These are phyloP conservation scores for Erysimum pusillum DNA, from an alignment of 441 rosid genomes.

Conservation along the genomic window DNA sequence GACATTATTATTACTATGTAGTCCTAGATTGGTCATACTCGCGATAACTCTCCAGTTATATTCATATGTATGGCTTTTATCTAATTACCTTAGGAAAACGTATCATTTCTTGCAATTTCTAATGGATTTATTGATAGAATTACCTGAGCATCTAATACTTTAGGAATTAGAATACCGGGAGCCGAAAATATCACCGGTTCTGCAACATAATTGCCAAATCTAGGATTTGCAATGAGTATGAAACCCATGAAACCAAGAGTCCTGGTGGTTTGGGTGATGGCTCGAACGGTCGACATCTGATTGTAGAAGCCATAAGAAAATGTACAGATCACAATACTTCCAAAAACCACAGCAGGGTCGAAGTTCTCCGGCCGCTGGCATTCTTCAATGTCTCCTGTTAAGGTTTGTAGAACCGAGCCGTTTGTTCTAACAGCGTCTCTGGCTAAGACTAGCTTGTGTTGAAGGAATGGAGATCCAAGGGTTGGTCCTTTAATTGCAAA, in stretches of 20 bases:
- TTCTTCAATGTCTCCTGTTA: conserved; percentile 59
- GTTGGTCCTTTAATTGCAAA: conserved; percentile 64
- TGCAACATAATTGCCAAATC: conserved; percentile 71
- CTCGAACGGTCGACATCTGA: conserved; percentile 60
- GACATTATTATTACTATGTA: neutral
- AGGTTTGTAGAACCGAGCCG: conserved; percentile 60
- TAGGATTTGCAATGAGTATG: conserved; percentile 68
- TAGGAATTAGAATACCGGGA: conserved; percentile 65
- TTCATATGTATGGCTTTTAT: neutral
- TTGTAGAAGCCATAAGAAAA: conserved; percentile 67
- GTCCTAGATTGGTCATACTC: too few species aligned
- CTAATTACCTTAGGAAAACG: neutral
- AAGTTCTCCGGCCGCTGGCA: conserved; percentile 66
- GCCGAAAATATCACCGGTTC: conserved; percentile 59
- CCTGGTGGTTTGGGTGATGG: conserved; percentile 71
- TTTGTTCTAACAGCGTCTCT: conserved; percentile 64
- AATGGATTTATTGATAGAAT: neutral
- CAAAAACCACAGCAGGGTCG: conserved; percentile 53
- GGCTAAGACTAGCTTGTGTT: conserved; percentile 71
- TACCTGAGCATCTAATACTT: conserved; percentile 73
- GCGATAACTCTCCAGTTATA: too few species aligned
- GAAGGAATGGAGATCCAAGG: conserved; percentile 57
- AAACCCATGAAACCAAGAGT: conserved; percentile 73
- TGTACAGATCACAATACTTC: conserved; percentile 64
- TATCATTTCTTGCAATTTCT: neutral